Evolutionary conservation across 208 protist species (phyloP), one percentile per base, ranked within the genome.

Genomic region (Acanthamoeba triangularis): DNA sequence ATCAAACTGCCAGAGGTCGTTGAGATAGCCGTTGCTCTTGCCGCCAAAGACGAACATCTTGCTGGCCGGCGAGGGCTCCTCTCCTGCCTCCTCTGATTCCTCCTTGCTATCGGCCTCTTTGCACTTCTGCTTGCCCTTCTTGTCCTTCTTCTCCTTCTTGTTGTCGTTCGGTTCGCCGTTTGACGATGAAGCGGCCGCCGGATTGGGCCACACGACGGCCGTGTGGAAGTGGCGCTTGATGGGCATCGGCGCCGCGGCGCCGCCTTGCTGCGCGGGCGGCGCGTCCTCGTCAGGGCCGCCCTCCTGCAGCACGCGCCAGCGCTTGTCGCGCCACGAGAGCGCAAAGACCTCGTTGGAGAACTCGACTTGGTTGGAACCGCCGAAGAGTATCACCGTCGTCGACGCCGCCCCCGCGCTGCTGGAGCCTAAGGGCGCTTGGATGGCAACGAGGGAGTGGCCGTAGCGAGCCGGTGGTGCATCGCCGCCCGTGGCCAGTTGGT

Each of bases 11-110:
- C 47, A 67, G 56, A 90, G 41, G 30, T 90, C 82, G 82, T 90
- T 90, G 49, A 59, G 49, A 28, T 90, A 90, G 44, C 82, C 82
- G n/a, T 90, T 90, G 82, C 82, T 90, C 82, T 90, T 90, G 82
- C 82, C 82, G 1, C 82, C 82, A 44, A 90, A 90, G 10, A 90
- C 82, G 30, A 25, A 90, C 82, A 90, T 90, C 74, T 54, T 84
- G 37, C 18, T 2, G 6, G 25, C 28, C 14, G 23, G n/a, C 16
- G n/a, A 10, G 11, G 41, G 18, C n/a, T 84, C 37, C 33, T 28
- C 7, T 54, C 74, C 23, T 54, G 20, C 74, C 3, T 84, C 18
- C 7, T 84, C 37, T 18, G 49, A 18, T 35, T 84, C 44, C 7
- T 44, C 74, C 28, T 84, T 67, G 23, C 1, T 59, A n/a, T 59